Conservation (phyloP, 352 stramenopile species). For the Phytopythium litorale region DNA sequence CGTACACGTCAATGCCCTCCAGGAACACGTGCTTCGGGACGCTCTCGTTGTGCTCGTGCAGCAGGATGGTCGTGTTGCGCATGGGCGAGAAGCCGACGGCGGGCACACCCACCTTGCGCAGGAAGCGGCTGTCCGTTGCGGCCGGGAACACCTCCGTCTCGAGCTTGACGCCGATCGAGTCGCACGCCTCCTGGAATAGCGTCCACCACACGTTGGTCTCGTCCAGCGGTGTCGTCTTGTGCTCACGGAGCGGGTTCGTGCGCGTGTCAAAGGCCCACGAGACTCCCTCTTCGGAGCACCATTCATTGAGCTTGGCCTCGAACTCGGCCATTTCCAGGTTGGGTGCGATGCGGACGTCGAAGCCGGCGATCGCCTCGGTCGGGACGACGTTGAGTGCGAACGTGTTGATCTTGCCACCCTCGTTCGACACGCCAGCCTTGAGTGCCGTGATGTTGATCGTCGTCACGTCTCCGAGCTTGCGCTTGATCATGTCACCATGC, state of each 20-base stretch:
- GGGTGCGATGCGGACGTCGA: constrained; percentile 95
- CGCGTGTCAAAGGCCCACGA: constrained; percentile 71
- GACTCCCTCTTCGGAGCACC: constrained; percentile 84
- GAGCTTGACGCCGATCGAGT: constrained; percentile 52
- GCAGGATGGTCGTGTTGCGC: constrained; percentile 91
- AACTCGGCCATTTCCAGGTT: constrained; percentile 83
- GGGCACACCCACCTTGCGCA: constrained; percentile 88
- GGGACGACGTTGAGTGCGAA: constrained; percentile 95
- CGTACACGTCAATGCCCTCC: constrained; percentile 90
- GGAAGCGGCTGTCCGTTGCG: constrained; percentile 92
- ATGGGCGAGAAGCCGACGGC: constrained; percentile 95
- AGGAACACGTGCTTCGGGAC: constrained; percentile 91
- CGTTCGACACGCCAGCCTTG: constrained; percentile 82
- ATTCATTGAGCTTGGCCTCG: constrained; percentile 84
- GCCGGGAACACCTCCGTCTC: constrained; percentile 93
- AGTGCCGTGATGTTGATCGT: constrained; percentile 95
- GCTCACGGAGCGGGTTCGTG: constrained; percentile 37
- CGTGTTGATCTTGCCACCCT: constrained; percentile 57
- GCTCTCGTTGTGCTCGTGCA: constrained; percentile 97
- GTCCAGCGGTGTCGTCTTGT: constrained; percentile 49
- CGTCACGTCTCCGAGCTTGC: constrained; percentile 93
- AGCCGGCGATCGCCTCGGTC: constrained; percentile 83
- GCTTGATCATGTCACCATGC: constrained; percentile 89
- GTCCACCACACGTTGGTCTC: constrained; percentile 54
- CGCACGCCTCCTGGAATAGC: constrained; percentile 44